Conservation (phyloP, 2,329 filamentous ascomycete species). For the Onygenales sp. region DNA sequence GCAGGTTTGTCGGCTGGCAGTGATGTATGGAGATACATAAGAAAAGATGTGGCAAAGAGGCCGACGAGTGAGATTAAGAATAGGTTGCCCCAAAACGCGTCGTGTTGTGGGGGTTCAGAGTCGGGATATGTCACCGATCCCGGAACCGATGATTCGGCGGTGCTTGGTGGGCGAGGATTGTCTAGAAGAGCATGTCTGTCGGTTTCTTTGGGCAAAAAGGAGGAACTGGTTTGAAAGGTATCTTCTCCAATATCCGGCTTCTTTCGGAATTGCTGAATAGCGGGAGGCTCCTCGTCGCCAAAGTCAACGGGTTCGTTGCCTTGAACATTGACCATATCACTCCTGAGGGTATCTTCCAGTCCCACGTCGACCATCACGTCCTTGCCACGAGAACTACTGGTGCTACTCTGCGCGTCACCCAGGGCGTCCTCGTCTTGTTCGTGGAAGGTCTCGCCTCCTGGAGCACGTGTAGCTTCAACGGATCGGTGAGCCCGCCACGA, state of each 20-base stretch:
- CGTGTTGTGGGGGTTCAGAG: slow-evolving; percentile 67
- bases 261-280: slow-evolving; percentile 47
- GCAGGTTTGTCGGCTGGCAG: slow-evolving; percentile 52
- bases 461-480: slow-evolving; percentile 10
- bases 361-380: slow-evolving; percentile 74
- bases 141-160: slow-evolving; percentile 45
- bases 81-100: slow-evolving; percentile 84
- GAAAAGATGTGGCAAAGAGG: slow-evolving; percentile 76
- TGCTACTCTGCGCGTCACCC: slow-evolving; percentile 20
- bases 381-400: slow-evolving; percentile 47
- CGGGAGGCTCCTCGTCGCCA: slow-evolving; percentile 41
- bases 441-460: slow-evolving; percentile 27
- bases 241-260: slow-evolving; percentile 28
- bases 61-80: slow-evolving; percentile 78
- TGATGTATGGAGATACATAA: slow-evolving; percentile 83
- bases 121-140: slow-evolving; percentile 49
- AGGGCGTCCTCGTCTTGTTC: slow-evolving; percentile 28
- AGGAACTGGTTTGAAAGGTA: slow-evolving; percentile 28
- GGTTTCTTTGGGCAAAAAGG: slow-evolving; percentile 41
- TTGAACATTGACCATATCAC: slow-evolving; percentile 35
- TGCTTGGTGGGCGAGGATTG: slow-evolving; percentile 38
- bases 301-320: slow-evolving; percentile 32
- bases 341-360: slow-evolving; percentile 55
- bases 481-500: slow-evolving; percentile 46
- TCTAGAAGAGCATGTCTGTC: slow-evolving; percentile 40